Base-by-base conservation (phyloP, 345 rosid genomes). In the Ricinus communis region DNA sequence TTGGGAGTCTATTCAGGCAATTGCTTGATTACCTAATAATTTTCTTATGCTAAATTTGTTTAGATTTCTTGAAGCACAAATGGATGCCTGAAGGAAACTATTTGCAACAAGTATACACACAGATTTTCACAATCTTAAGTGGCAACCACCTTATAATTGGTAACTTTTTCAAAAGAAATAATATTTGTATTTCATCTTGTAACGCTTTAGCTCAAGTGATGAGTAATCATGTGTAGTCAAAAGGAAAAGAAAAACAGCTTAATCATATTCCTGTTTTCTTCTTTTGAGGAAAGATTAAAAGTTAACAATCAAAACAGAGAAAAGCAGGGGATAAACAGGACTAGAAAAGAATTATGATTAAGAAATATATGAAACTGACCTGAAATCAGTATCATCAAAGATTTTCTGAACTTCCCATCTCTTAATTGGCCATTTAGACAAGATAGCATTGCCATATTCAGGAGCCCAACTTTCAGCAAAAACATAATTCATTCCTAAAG, bases 381-480 rank as follows among this genome's bases (percentile, higher is more conserved):
- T 87, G 91, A 91, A 87, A 83, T 94, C 98, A 25, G 91, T 63
- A 76, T 94, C 90, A 76, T 94, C 97, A 76, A 90, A 88, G 80
- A 94, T 91, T 69, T 86, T 91, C 45, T 86, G 96, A 16, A 87
- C 91, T 70, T 68, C 78, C 84, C 83, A 90, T 41, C 65, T 71
- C 82, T 85, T 85, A 62, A 94, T 94, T 58, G 97, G 97, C 96
- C 96, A 94, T 77, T 78, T 87, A 7, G 98, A 94, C 46, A 91
- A 79, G 31, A 94, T 76, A 56, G 98, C 97, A 83, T 94, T 94
- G 13, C 98, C 98, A 73, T 91, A 94, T 78, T 94, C 97, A 28
- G 98, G 98, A 53, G 98, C 98, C 98, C 98, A 94, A 78, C 97
- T 91, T 81, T 94, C 98, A 10, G 98, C 98, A 79, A 91, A 94